Evolutionary conservation across 495 filamentous ascomycete species (phyloP).

Genomic region (Aspergillus steynii): DNA sequence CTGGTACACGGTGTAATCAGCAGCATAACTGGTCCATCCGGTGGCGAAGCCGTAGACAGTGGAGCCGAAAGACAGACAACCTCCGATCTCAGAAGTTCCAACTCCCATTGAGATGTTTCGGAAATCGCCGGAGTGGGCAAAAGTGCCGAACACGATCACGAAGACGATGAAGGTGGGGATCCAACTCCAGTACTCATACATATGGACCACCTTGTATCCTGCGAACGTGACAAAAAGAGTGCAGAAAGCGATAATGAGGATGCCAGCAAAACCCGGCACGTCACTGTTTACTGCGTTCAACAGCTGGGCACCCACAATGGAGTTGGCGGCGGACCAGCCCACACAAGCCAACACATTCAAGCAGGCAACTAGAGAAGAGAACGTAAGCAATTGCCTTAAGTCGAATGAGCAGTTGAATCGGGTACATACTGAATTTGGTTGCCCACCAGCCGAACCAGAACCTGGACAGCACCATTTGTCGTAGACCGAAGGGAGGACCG

Average conservation of each 20-base stretch:
- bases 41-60: constrained; percentile 77
- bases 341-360: constrained; percentile 78
- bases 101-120: constrained; percentile 62
- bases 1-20: constrained; percentile 85
- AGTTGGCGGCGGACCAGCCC: constrained; percentile 75
- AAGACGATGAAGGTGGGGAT: constrained; percentile 77
- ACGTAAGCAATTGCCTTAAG: not conserved
- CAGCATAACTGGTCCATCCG: constrained; percentile 77
- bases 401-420: not conserved
- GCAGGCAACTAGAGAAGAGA: constrained; percentile 53
- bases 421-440: constrained; percentile 67
- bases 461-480: constrained; percentile 83
- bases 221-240: constrained; percentile 73
- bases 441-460: constrained; percentile 79
- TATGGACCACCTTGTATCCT: constrained; percentile 80
- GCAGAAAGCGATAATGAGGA: constrained; percentile 71
- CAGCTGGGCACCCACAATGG: constrained; percentile 81
- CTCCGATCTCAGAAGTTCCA: constrained; percentile 62
- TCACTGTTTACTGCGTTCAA: constrained; percentile 71
- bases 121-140: constrained; percentile 76
- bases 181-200: constrained; percentile 78
- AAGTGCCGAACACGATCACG: constrained; percentile 70
- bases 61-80: constrained; percentile 70
- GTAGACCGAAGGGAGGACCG: constrained; percentile 73
- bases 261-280: constrained; percentile 73